Evolutionary conservation across 1,284 basidiomycete genomes (phyloP), one percentile per base, ranked within the genome.

Genomic region (Boletus smithii): DNA sequence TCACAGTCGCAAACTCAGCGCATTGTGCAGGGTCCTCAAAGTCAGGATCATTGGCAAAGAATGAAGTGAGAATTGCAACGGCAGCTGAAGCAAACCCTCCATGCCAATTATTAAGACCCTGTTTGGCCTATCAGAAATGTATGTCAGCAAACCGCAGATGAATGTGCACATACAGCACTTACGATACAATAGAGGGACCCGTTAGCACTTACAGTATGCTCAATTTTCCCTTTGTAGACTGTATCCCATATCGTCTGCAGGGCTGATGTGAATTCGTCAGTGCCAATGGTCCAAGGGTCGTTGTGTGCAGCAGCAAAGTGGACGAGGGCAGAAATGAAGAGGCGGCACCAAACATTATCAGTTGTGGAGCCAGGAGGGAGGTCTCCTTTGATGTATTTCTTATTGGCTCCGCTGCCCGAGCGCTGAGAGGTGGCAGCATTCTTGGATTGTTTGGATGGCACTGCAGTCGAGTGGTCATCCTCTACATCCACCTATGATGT

Each of bases 221-320:
- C 11, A 14, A 53, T 52, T 10, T 44, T 48, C 3, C 22, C n/a
- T 3, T 5, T 1, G 4, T 54, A 50, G 22, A 54, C 39, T 0
- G 13, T 11, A 10, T 54, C 31, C 53, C 53, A 51, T 18, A 39
- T 54, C 20, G 23, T 3, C 26, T 54, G 53, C 8, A 53, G 18
- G 8, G 40, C 16, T 2, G 14, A 16, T 1, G 3, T 11, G 11
- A 43, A 43, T 18, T 36, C 53, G 3, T 49, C 18, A 3, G 5
- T 13, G 1, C 0, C 2, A 1, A 51, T 44, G 1, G 17, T 3
- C 48, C 42, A 51, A 17, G 48, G 34, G 8, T 49, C 18, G 3
- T 51, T 16, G 8, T 44, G 38, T 9, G 30, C 18, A 2, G 13
- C 26, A 4, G 14, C 11, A 7, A 37, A 33, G 34, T 51, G 37